Evolutionary conservation across 768 basidiomycete species (phyloP).

Genomic region (Solioccasus polychromus): DNA sequence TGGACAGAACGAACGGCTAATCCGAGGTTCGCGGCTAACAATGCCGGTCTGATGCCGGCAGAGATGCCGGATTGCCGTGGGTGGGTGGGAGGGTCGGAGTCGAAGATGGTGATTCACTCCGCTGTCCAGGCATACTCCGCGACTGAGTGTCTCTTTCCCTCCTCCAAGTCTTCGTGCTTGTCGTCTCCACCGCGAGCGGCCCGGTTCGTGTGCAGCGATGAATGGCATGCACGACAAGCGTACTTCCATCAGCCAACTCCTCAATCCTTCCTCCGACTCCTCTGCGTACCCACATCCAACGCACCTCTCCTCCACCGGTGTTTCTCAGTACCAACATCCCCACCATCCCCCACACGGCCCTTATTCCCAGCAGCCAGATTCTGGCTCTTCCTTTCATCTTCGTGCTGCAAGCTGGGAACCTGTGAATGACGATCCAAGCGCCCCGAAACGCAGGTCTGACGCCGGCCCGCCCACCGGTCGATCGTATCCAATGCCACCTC

Average conservation of each 20-base stretch:
- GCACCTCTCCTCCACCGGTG: slow-evolving; percentile 26
- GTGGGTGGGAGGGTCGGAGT: slow-evolving; percentile 25
- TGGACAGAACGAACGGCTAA: neutral
- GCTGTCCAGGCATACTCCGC: slow-evolving; percentile 29
- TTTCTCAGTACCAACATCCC: slow-evolving; percentile 30
- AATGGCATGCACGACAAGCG: slow-evolving; percentile 47
- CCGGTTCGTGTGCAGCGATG: slow-evolving; percentile 31
- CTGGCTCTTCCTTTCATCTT: slow-evolving; percentile 46
- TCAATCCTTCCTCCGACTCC: slow-evolving; percentile 45
- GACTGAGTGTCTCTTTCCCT: slow-evolving; percentile 31
- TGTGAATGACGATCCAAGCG: slow-evolving; percentile 35
- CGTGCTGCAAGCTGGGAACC: slow-evolving; percentile 60
- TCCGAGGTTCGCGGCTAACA: slow-evolving; percentile 30
- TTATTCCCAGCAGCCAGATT: slow-evolving; percentile 29
- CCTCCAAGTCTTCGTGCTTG: slow-evolving; percentile 12
- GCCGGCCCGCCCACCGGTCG: slow-evolving; percentile 30
- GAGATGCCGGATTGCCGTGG: slow-evolving; percentile 22
- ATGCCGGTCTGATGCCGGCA: slow-evolving; percentile 20
- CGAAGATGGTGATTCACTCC: slow-evolving; percentile 26
- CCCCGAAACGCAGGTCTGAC: slow-evolving; percentile 35
- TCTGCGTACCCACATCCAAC: slow-evolving; percentile 32
- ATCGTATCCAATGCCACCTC: slow-evolving; percentile 34
- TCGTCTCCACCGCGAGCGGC: slow-evolving; percentile 10
- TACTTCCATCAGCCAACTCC: slow-evolving; percentile 49
- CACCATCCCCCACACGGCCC: slow-evolving; percentile 24